Conservation (phyloP, 176 grass and related monocot genomes). For the Puya raimondii region DNA sequence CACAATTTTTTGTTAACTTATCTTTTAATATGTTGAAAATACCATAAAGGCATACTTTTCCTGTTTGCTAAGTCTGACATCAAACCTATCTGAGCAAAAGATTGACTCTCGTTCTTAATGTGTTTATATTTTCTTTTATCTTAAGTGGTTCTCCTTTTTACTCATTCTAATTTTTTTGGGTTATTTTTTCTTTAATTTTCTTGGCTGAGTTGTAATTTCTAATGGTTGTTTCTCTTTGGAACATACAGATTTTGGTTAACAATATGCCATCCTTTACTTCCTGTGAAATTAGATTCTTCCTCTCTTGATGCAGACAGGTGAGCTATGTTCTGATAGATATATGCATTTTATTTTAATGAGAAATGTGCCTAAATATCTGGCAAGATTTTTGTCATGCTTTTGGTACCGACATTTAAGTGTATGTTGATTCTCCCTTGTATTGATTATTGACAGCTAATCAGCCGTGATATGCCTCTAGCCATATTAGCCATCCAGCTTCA, state of each 20-base stretch:
- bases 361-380: too few relatives aligned
- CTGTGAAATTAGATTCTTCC: conserved; percentile 40
- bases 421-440: neutral
- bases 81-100: too few relatives aligned
- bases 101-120: too few relatives aligned
- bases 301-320: conserved; percentile 44
- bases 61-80: too few relatives aligned
- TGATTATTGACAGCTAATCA: neutral
- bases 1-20: too few relatives aligned
- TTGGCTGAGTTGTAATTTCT: conserved; percentile 17
- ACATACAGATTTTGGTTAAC: conserved; percentile 73
- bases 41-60: too few relatives aligned
- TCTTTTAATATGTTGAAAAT: too few relatives aligned
- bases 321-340: conserved; percentile 12
- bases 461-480: neutral
- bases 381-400: too few relatives aligned
- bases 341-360: neutral
- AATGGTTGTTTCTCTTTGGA: conserved; percentile 24
- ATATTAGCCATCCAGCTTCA: neutral
- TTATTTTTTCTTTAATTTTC: conserved; percentile 8
- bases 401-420: neutral
- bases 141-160: neutral
- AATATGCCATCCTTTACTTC: conserved; percentile 40
- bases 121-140: too few relatives aligned
- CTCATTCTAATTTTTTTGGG: neutral